Evolutionary conservation across 352 stramenopile genomes (phyloP), one percentile per base, ranked within the genome.

Genomic region (Pythium brachiatum): DNA sequence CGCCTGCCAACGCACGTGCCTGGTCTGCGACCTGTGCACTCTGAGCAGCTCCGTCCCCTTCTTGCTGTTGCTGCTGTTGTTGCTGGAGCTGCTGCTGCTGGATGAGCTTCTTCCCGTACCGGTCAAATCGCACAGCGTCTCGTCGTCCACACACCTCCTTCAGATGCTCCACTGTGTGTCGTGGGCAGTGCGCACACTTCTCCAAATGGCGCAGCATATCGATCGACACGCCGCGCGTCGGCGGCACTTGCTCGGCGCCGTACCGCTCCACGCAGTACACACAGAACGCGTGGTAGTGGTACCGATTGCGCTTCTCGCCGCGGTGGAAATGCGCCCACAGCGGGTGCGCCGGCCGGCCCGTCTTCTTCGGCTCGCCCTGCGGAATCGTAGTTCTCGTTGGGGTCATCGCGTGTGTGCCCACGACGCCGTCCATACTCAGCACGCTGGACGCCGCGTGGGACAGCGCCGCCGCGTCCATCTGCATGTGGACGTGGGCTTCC

Each of bases 241-340:
- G 69, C 23, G 78, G 63, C 34, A 92, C 79, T 15, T 87, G 76
- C 41, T 70, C 73, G 12, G 62, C 51, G 25, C 80, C 82, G 51
- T 87, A 75, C 16, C 74, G 76, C 64, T 75, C 71, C 38, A 92
- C 73, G 58, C 85, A 94, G 70, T 91, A 94, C 8, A 80, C 72
- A 60, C 86, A 94, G 59, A 86, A 94, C 31, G 86, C 80, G 55
- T 92, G 86, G 70, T 94, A 92, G 48, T 94, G 86, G 64, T 91
- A 92, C 21, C 83, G 78, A 46, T 94, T 94, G 21, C 83, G 81
- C 73, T 94, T 94, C 67, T 90, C 83, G 31, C 86, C 86, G 43
- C 86, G 86, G 57, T 92, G 79, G 69, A 92, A 94, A 56, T 92
- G 82, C 25, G 75, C 76, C 86, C 86, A 92, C 0, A 92, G 72